A percentile compares a stretch with the other conserved stretches of the same genome.
Conservation (phyloP, 345 rosid species). For the Dipteronia dyeriana region DNA sequence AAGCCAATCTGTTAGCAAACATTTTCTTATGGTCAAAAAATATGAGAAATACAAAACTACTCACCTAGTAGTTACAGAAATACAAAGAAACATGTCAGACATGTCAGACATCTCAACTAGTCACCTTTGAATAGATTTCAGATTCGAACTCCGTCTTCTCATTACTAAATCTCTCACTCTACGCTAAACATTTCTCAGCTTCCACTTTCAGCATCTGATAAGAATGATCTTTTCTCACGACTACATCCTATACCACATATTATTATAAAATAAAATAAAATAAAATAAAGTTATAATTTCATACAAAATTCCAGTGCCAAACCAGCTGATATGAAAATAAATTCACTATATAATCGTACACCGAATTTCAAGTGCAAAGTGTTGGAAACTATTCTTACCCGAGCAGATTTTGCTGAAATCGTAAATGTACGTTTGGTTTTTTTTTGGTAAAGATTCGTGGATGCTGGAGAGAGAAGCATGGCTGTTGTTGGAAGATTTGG, state of each 20-base stretch:
- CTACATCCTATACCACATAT: slow-evolving; percentile 55
- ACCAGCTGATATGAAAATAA: not conserved
- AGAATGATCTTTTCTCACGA: slow-evolving; percentile 61
- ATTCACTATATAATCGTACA: no score
- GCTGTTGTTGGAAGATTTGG: no score
- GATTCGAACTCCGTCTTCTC: slow-evolving; percentile 75
- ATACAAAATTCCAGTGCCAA: not conserved
- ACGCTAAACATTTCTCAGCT: slow-evolving; percentile 78
- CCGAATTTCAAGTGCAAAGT: no score
- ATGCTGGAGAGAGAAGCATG: no score
- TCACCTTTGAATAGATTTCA: slow-evolving; percentile 74
- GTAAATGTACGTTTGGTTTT: no score
- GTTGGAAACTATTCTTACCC: no score
- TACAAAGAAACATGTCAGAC: not conserved
- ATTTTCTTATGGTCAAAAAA: not conserved
- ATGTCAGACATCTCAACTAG: slow-evolving; percentile 11
- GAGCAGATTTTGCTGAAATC: no score
- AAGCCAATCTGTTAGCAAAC: not conserved
- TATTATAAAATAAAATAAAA: not conserved
- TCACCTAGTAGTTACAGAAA: no score
- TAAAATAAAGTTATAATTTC: not conserved
- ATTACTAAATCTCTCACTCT: slow-evolving; percentile 56
- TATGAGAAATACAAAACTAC: not conserved
- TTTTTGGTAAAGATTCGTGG: no score
- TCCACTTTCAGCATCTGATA: slow-evolving; percentile 64